phyloP scores from a whole-genome alignment of 2,329 filamentous ascomycete genomes.

The Tolypocladium nubicola region DNA sequence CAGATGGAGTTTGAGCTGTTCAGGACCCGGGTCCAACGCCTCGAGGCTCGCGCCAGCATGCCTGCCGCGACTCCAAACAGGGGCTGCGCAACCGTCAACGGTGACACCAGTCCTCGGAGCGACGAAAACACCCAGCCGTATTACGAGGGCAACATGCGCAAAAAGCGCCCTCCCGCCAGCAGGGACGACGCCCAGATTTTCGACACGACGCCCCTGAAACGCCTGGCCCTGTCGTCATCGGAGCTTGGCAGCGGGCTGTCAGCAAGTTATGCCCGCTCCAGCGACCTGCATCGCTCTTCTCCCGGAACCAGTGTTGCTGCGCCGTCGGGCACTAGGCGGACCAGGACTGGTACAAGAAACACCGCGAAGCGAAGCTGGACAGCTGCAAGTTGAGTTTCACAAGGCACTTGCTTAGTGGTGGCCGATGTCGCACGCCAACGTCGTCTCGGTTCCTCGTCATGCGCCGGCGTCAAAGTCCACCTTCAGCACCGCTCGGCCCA shows the following conservation, averaged over 20 bases:
- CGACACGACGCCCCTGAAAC: slow-evolving; percentile 11
- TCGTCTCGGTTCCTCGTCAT: not conserved
- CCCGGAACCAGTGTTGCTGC: slow-evolving; percentile 1
- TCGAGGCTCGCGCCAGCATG: slow-evolving; percentile 14
- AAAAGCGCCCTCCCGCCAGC: slow-evolving; percentile 8
- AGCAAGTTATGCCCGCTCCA: slow-evolving; percentile 2
- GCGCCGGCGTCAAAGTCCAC: slow-evolving; percentile 22
- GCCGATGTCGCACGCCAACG: not conserved
- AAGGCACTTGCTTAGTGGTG: not conserved
- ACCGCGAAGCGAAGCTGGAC: slow-evolving; percentile 3
- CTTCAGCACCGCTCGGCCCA: slow-evolving; percentile 33
- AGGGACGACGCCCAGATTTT: slow-evolving; percentile 7
- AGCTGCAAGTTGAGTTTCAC: slow-evolving; percentile 1
- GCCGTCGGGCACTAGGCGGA: slow-evolving; percentile 1
- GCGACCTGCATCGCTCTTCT: slow-evolving; percentile 9
- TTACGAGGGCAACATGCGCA: slow-evolving; percentile 6
- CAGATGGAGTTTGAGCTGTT: slow-evolving; percentile 32
- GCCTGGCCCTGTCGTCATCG: slow-evolving; percentile 11
- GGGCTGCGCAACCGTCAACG: not conserved
- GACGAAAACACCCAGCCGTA: not conserved
- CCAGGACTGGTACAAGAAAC: slow-evolving; percentile 1
- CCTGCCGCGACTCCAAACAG: slow-evolving; percentile 1
- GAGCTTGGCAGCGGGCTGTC: slow-evolving; percentile 8
- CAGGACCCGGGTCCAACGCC: slow-evolving; percentile 22
- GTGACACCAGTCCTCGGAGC: not conserved